Base-by-base conservation (phyloP, 441 rosid species). In the Croton setiger region DNA sequence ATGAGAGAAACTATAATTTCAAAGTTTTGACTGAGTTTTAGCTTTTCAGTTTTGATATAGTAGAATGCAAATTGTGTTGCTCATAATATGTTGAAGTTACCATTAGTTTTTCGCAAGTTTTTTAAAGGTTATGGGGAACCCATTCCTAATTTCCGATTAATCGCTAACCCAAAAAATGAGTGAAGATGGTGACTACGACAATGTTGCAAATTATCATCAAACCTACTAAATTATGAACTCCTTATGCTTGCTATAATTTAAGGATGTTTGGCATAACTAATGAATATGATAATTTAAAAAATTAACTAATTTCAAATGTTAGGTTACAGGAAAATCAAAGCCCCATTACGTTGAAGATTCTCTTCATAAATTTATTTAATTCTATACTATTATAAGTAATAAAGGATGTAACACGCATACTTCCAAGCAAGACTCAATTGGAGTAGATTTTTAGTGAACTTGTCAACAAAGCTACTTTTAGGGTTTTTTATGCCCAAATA, bases 221-320 rank as follows among this genome's bases (percentile, higher is more conserved):
- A 39, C 3, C 14, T 57, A 51, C 17, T 8, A 9, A 52, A 15
- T 43, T 21, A 20, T 33, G 52, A 21, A 66, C 18, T 43, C 56
- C 66, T 41, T 58, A 12, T 43, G 10, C 63, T 44, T 64, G 66
- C 60, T 44, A 58, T 57, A 41, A 43, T 21, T 58, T 69, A 55
- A 64, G 56, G 61, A 33, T 66, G 63, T 60, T 65, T 60, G 71
- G 63, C 67, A 52, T 21, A 23, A 47, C 14, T 21, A 60, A 64
- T 23, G 41, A 69, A 64, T 20, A 47, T 49, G 31, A 27, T 4
- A 18, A 31, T 3, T 57, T 54, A 12, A 15, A 35, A 63, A 53
- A 4, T 4, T 3, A 66, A 27, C 33, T 14, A 48, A 14, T n/a
- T 6, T 51, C 21, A 23, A 54, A 18, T 11, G 23, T 23, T 63